Base-by-base conservation (phyloP, 805 yeast species). In the Pichia kluyveri region DNA sequence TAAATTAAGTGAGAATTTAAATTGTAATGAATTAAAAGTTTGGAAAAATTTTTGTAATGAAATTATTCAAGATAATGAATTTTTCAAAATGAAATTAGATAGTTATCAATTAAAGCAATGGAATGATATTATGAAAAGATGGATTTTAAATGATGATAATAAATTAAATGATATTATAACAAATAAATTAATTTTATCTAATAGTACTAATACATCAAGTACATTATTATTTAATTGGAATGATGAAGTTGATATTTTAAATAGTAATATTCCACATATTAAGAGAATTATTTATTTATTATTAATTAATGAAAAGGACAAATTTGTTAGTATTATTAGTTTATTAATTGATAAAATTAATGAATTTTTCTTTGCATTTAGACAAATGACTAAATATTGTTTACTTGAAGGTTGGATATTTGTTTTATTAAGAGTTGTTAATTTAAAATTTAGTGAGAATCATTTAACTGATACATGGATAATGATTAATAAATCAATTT, bases 391-490 rank as follows among this genome's bases (percentile, higher is more conserved):
- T 2, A 51, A 51, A 39, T 55, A 60, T 31, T 53, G 54, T 58
- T 44, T 59, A 10, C 54, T 75, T 49, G 59, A 65, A 18, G 59
- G 68, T 4, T 80, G 77, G 43, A 67, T 81, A 1, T 77, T 79
- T 55, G 56, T 76, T 9, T 66, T 87, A 30, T 58, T 91, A 40
- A 71, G 98, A 46, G 83, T 81, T 0, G 63, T 89, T 11, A 62
- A 83, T 2, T 59, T 88, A 53, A 76, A 74, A 51, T 83, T 81
- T 51, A 76, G 81, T 26, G 80, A 78, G 41, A 64, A 77, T 18
- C 89, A 85, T 58, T 68, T 90, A 43, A 66, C 76, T 11, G 78
- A 86, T 11, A 68, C 79, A 47, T 89, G 96, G 95, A 73, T 82
- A 2, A 60, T 77, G 36, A 71, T 89, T 12, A 73, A 79, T 36